Conservation (phyloP, 805 yeast species). For the Yamadazyma scolyti region DNA sequence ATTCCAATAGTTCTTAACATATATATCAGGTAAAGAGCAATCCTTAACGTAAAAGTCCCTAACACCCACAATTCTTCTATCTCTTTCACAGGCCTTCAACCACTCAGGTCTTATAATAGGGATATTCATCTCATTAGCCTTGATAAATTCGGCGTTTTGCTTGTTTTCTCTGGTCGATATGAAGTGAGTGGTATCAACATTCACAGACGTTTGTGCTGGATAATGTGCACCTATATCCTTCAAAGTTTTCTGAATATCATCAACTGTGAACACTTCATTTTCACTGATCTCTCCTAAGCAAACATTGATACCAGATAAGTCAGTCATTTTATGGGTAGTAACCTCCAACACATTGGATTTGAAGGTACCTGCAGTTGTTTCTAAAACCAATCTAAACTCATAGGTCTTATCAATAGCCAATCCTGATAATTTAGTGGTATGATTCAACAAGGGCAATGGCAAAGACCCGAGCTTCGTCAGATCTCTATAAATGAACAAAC, state of each 20-base stretch:
- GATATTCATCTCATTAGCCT: constrained; percentile 80
- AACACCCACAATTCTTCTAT: constrained; percentile 89
- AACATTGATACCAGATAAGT: constrained; percentile 85
- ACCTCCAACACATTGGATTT: constrained; percentile 64
- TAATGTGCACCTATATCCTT: constrained; percentile 68
- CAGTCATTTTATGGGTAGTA: constrained; percentile 94
- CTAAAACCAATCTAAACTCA: constrained; percentile 72
- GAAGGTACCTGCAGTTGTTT: constrained; percentile 87
- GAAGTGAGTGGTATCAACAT: constrained; percentile 92
- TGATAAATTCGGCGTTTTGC: constrained; percentile 68
- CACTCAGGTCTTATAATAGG: constrained; percentile 97
- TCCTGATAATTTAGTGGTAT: constrained; percentile 86
- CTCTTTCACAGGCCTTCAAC: constrained; percentile 90
- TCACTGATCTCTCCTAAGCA: constrained; percentile 80
- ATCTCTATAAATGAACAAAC: constrained; percentile 74
- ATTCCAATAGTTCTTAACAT: constrained; percentile 40
- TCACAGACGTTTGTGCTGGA: constrained; percentile 68
- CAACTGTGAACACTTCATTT: constrained; percentile 38
- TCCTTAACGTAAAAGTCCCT: constrained; percentile 74
- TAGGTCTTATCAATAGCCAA: constrained; percentile 82
- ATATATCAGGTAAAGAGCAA: constrained; percentile 41
- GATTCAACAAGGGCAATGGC: constrained; percentile 75
- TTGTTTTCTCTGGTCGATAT: constrained; percentile 60
- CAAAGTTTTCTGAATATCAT: constrained; percentile 62
- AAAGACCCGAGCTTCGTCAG: constrained; percentile 71